Evolutionary conservation across 1,284 basidiomycete species (phyloP).

Genomic region (Boletus sp.): DNA sequence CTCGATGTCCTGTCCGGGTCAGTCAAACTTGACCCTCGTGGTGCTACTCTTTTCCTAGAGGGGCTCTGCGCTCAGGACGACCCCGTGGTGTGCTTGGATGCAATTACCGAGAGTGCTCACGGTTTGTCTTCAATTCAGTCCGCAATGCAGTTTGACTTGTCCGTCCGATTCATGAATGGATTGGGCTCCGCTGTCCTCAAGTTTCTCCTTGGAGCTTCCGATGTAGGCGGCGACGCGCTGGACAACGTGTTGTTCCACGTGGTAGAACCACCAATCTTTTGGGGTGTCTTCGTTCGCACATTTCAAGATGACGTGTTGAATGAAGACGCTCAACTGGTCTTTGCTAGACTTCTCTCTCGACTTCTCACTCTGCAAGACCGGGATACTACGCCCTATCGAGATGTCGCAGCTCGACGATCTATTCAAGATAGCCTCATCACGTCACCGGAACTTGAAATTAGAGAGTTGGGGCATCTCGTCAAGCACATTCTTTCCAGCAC

Average conservation of each 20-base stretch:
- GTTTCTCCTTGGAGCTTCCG: conserved; percentile 40
- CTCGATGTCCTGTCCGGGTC: conserved; percentile 19
- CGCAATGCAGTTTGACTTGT: conserved; percentile 20
- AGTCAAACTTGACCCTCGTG: conserved; percentile 12
- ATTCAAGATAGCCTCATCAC: conserved; percentile 15
- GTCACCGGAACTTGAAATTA: conserved; percentile 37
- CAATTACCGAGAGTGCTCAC: conserved; percentile 11
- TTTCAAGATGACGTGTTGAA: conserved; percentile 38
- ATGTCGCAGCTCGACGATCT: conserved; percentile 21
- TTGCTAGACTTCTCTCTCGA: conserved; percentile 48
- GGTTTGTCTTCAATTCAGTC: conserved; percentile 25
- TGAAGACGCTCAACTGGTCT: conserved; percentile 35
- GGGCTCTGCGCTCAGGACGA: conserved; percentile 41
- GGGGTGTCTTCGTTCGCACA: conserved; percentile 38
- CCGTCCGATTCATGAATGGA: conserved; percentile 43
- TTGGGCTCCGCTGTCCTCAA: conserved; percentile 30
- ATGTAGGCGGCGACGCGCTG: conserved; percentile 33
- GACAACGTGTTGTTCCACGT: conserved; percentile 36
- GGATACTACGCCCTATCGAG: conserved; percentile 13
- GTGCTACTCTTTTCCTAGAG: conserved; percentile 42
- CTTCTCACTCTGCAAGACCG: conserved; percentile 33
- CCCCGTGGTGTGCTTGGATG: conserved; percentile 14
- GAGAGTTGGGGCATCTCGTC: conserved; percentile 40
- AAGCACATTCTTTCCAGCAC: conserved; percentile 36
- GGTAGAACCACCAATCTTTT: conserved; percentile 54